Evolutionary conservation across 345 rosid species (phyloP).

Genomic region (Eucalyptus coolabah): DNA sequence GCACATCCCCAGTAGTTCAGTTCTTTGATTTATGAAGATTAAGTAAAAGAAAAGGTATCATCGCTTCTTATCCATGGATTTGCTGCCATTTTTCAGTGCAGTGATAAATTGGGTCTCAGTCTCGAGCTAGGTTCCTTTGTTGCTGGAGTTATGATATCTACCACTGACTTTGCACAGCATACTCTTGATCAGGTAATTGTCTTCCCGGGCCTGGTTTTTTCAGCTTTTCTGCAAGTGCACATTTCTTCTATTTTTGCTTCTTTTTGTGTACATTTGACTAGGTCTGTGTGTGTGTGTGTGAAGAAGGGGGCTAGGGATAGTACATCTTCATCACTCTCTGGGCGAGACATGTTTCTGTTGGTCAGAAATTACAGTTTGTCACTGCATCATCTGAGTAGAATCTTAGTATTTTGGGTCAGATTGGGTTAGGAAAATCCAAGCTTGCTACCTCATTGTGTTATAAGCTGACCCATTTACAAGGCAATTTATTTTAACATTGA

Average conservation of each 20-base stretch:
- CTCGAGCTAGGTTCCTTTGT: slow-evolving; percentile 98
- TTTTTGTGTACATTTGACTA: neutral
- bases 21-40: neutral
- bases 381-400: neutral
- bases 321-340: neutral
- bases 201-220: neutral
- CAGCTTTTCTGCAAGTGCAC: neutral
- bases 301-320: neutral
- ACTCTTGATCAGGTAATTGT: slow-evolving; percentile 84
- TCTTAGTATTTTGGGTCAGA: neutral
- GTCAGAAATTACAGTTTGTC: neutral
- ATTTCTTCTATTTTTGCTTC: neutral
- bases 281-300: too few species aligned
- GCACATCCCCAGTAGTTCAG: neutral
- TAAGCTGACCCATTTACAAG: neutral
- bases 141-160: slow-evolving; percentile 99
- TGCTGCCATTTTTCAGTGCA: slow-evolving; percentile 72
- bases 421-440: neutral
- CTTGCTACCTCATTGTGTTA: neutral
- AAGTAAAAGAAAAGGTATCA: neutral
- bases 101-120: slow-evolving; percentile 98
- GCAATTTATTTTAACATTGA: neutral
- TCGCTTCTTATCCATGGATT: neutral
- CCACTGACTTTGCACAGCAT: slow-evolving; percentile 90
- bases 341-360: neutral